Percentiles rank a stretch among this genome's conserved stretches.
Evolutionary conservation across 2,329 filamentous ascomycete genomes (phyloP).

Genomic region (Pezizomycotina sp.): DNA sequence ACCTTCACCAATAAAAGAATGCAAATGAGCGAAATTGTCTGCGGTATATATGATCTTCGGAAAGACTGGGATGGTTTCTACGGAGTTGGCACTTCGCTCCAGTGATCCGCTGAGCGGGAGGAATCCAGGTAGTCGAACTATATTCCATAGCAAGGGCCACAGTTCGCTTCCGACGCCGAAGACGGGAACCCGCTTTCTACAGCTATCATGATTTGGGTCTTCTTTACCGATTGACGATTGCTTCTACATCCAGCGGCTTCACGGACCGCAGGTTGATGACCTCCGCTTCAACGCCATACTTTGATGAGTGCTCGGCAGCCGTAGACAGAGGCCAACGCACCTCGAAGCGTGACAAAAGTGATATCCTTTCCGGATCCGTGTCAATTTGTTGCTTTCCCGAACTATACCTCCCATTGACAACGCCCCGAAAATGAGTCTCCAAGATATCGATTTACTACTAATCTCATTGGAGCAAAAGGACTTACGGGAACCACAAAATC

Average conservation of each 20-base stretch:
- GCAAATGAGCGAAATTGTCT: neutral
- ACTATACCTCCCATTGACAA: constrained; percentile 29
- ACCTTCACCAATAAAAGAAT: constrained; percentile 6
- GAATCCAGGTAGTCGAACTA: constrained; percentile 93
- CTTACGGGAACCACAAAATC: constrained; percentile 73
- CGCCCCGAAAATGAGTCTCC: constrained; percentile 1
- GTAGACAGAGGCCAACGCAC: constrained; percentile 83
- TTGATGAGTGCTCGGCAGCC: constrained; percentile 83
- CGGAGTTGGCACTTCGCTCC: constrained; percentile 91
- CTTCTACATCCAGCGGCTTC: constrained; percentile 90
- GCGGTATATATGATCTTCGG: too few relatives aligned
- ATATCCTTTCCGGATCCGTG: constrained; percentile 86
- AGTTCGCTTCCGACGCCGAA: constrained; percentile 85
- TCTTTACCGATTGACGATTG: constrained; percentile 97
- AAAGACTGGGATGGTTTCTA: constrained; percentile 36
- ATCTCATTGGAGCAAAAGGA: constrained; percentile 24
- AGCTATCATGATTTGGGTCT: constrained; percentile 78
- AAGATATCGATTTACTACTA: constrained; percentile 22
- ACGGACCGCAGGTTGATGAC: constrained; percentile 96
- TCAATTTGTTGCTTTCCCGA: constrained; percentile 99
- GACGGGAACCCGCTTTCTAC: constrained; percentile 92
- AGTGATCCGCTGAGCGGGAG: constrained; percentile 80
- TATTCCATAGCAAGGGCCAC: constrained; percentile 94
- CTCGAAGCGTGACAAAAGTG: constrained; percentile 91
- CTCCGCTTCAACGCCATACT: constrained; percentile 89